These are phyloP conservation scores for Fusarium goolgardi DNA, from an alignment of 2,329 filamentous ascomycete species.

Conservation along the genomic window DNA sequence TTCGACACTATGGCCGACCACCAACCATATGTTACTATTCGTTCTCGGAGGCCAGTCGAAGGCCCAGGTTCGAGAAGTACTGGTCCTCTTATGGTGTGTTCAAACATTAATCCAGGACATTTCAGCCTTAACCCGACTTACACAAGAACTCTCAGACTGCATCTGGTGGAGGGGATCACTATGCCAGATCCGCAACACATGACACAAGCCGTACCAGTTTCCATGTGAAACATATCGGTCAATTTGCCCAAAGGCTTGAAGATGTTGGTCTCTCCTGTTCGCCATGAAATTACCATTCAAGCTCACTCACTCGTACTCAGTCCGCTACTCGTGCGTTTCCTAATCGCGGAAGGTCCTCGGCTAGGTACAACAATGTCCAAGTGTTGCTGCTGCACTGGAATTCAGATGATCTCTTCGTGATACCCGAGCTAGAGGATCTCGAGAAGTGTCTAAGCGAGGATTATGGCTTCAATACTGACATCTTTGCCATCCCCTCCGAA, in stretches of 20 bases:
- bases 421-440: constrained; percentile 68
- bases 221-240: constrained; percentile 66
- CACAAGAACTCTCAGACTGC: constrained; percentile 32
- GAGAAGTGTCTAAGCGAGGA: constrained; percentile 66
- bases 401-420: constrained; percentile 68
- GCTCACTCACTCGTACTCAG: constrained; percentile 47
- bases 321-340: constrained; percentile 68
- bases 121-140: constrained; percentile 23
- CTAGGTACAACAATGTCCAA: constrained; percentile 67
- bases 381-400: constrained; percentile 68
- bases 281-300: constrained; percentile 11
- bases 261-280: constrained; percentile 56
- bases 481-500: constrained; percentile 68
- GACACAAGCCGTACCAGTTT: constrained; percentile 69
- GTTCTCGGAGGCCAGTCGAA: constrained; percentile 61
- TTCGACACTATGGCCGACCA: constrained; percentile 55
- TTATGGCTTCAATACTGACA: constrained; percentile 68
- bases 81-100: constrained; percentile 61
- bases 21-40: constrained; percentile 65
- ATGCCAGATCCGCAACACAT: constrained; percentile 60
- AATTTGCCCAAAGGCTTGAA: constrained; percentile 66
- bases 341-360: constrained; percentile 63
- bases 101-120: neutral
- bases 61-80: constrained; percentile 60
- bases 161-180: constrained; percentile 40